phyloP scores from a whole-genome alignment of 1,284 basidiomycete genomes.

The Boletellus deceptivus region DNA sequence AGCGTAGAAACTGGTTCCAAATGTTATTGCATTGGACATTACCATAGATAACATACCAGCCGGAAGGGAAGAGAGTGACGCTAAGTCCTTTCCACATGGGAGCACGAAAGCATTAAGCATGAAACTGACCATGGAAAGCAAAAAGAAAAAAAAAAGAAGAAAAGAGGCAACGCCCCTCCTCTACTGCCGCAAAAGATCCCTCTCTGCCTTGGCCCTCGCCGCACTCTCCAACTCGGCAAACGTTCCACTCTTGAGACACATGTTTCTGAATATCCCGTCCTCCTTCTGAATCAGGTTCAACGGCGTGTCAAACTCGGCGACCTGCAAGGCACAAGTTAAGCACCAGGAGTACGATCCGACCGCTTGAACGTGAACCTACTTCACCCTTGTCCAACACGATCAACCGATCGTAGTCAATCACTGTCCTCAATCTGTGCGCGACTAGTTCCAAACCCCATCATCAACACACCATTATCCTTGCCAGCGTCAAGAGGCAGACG shows the following conservation, averaged over 20 bases:
- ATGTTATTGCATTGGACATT: too few relatives aligned
- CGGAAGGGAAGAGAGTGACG: too few relatives aligned
- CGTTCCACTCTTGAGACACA: constrained; percentile 82
- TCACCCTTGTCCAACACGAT: constrained; percentile 68
- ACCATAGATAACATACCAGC: too few relatives aligned
- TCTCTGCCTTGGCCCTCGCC: constrained; percentile 49
- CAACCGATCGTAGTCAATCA: constrained; percentile 64
- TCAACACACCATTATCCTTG: not conserved
- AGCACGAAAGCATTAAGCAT: not conserved
- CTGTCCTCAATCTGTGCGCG: constrained; percentile 54
- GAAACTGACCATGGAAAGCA: too few relatives aligned
- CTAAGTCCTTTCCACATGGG: too few relatives aligned
- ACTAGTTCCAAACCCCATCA: constrained; percentile 29
- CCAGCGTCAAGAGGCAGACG: constrained; percentile 3
- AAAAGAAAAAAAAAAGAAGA: too few relatives aligned
- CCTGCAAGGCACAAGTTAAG: constrained; percentile 24
- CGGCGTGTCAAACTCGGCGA: constrained; percentile 85
- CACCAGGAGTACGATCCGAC: not conserved
- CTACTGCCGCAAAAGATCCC: constrained; percentile 5
- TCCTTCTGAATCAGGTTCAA: constrained; percentile 71
- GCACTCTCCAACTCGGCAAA: constrained; percentile 65
- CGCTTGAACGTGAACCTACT: constrained; percentile 7
- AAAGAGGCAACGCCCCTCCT: too few relatives aligned
- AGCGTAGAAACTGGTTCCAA: too few relatives aligned
- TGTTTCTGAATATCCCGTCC: constrained; percentile 70